Evolutionary conservation across 1,284 basidiomycete species (phyloP), one percentile per base, ranked within the genome.

Genomic region (Agaricales sp.): DNA sequence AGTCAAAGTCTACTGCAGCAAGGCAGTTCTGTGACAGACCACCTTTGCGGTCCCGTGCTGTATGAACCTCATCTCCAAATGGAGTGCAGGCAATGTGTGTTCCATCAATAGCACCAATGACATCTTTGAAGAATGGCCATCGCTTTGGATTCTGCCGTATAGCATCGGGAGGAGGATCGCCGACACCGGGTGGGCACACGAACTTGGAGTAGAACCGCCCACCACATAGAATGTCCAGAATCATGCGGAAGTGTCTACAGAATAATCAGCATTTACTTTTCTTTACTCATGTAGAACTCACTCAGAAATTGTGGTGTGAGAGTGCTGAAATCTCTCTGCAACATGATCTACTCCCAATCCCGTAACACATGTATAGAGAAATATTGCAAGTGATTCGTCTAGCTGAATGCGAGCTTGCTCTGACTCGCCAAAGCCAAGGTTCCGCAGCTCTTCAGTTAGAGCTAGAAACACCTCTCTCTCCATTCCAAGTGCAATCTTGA

Each of bases 91-190:
- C 52, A 25, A 70, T 61, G 46, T 70, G 66, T 14, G 59, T 66
- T 1, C 68, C 66, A 59, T 73, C 69, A 20, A 73, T 59, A 19
- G 67, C 69, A 21, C 66, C 66, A 45, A 71, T 41, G 4, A 58
- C 61, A 54, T 61, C 53, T 20, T 57, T 50, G 52, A 73, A 67
- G 47, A 60, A 70, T 11, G 67, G 68, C 48, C 50, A 66, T 39
- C 65, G 63, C 48, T 66, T 67, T 1, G 60, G 56, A 48, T 67
- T 63, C 3, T 52, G 46, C 0, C 11, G 24, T 19, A 70, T 65
- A 4, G 56, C 49, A 4, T 25, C 45, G 22, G 59, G 54, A 19
- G 53, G 21, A 2, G 60, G 55, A 22, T 51, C 56, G 56, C 57
- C 37, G 2, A 47, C 47, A 6, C 30, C 22, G 1, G 63, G 63